Conservation (phyloP, 1,139 yeast genomes). For the Pneumocystis jirovecii region DNA sequence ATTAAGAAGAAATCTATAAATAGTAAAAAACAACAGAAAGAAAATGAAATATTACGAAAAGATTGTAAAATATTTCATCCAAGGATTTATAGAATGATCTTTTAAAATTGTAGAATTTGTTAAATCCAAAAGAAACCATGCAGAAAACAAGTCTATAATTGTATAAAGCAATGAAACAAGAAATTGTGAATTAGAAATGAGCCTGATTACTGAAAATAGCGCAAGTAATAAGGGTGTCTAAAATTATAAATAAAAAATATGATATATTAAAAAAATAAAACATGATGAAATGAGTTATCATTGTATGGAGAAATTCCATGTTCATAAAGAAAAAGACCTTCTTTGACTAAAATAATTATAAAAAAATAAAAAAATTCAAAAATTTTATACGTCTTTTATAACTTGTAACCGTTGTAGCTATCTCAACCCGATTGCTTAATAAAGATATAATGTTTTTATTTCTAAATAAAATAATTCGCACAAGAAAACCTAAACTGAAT, state of each 20-base stretch:
- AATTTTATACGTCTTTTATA: conserved; percentile 30
- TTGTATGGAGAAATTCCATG: conserved; percentile 53
- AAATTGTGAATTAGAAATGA: conserved; percentile 15
- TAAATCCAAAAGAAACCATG: conserved; percentile 30
- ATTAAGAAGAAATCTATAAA: conserved; percentile 55
- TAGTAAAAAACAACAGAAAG: conserved; percentile 15
- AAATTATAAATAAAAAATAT: background rate
- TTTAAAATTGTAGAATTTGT: conserved; percentile 27
- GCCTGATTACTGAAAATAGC: background rate
- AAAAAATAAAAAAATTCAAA: conserved; percentile 15
- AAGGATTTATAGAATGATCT: conserved; percentile 9
- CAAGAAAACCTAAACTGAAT: background rate
- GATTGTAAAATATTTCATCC: background rate
- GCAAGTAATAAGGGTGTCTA: conserved; percentile 11
- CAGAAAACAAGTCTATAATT: conserved; percentile 29
- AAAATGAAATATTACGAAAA: background rate
- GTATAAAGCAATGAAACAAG: conserved; percentile 27
- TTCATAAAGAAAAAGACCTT: conserved; percentile 59
- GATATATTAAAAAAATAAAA: conserved; percentile 6
- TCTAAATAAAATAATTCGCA: background rate
- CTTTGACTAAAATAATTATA: conserved; percentile 32
- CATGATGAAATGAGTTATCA: conserved; percentile 75
- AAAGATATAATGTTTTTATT: background rate
- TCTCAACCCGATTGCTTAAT: conserved; percentile 37
- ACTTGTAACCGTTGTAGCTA: conserved; percentile 67